Evolutionary conservation across 345 rosid genomes (phyloP).

Genomic region (Dimocarpus longan): DNA sequence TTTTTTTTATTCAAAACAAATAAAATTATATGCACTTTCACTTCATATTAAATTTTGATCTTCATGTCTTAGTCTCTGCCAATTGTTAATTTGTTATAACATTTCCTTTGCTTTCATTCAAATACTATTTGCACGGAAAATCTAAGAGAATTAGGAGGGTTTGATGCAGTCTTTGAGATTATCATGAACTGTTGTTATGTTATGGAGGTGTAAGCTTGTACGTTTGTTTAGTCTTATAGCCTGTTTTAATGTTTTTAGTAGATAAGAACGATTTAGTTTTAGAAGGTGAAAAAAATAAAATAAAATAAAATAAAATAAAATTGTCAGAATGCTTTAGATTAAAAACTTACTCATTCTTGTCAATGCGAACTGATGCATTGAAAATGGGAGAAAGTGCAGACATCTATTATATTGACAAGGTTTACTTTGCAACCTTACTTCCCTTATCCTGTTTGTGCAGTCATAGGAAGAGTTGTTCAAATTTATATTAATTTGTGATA

Average conservation of each 20-base stretch:
- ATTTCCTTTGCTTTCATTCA: slow-evolving; percentile 33
- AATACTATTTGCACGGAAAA: slow-evolving; percentile 91
- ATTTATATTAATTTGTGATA: not conserved
- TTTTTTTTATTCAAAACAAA: no score
- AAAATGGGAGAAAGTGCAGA: not conserved
- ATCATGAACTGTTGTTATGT: slow-evolving; percentile 71
- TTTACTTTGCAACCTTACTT: not conserved
- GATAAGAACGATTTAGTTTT: slow-evolving; percentile 3
- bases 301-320: no score
- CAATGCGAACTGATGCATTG: no score
- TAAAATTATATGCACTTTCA: not conserved
- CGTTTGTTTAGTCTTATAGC: slow-evolving; percentile 38
- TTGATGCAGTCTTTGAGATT: slow-evolving; percentile 93
- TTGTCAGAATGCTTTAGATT: no score
- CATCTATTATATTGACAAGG: not conserved
- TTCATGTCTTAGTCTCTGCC: slow-evolving; percentile 14
- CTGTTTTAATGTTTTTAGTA: slow-evolving; percentile 22
- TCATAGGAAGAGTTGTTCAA: not conserved
- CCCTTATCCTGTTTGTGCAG: no score
- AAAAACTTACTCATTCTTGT: no score
- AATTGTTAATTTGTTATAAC: slow-evolving; percentile 19
- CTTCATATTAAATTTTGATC: not conserved
- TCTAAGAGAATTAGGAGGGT: slow-evolving; percentile 87
- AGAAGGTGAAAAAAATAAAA: no score
- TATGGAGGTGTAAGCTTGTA: slow-evolving; percentile 88